These are phyloP conservation scores for Trypanosoma lewisi DNA, from an alignment of 208 protist species.

Conservation along the genomic window DNA sequence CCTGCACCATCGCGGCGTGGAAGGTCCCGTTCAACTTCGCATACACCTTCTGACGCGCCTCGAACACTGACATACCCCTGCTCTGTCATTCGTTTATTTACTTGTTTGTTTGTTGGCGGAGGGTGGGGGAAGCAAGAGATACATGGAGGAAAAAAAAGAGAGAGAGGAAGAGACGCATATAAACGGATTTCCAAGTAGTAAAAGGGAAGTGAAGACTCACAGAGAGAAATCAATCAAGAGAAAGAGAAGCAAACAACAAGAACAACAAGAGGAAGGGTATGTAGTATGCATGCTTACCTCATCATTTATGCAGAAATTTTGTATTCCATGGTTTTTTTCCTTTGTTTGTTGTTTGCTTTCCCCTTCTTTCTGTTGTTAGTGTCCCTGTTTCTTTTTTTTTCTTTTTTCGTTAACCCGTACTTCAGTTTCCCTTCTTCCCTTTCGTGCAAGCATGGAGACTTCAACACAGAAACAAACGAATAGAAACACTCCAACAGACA, in stretches of 20 bases:
- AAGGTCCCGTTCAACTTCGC: slow-evolving; percentile 76
- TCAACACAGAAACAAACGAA: neutral
- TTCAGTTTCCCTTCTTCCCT: neutral
- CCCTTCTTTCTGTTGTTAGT: too few relatives aligned
- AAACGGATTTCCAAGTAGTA: neutral
- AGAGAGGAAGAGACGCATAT: neutral
- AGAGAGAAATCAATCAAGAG: neutral
- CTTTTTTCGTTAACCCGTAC: too few relatives aligned
- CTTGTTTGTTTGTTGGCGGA: neutral
- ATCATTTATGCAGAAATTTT: too few relatives aligned
- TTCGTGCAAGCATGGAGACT: neutral
- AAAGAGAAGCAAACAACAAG: slow-evolving; percentile 1
- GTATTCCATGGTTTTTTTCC: too few relatives aligned
- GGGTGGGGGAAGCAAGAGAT: neutral
- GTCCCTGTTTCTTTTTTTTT: too few relatives aligned
- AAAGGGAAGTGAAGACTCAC: neutral
- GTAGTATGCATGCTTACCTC: neutral
- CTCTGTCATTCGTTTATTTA: neutral
- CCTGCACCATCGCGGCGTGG: slow-evolving; percentile 68
- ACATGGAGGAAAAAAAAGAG: neutral
- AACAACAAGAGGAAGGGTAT: neutral
- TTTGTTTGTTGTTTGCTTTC: too few relatives aligned
- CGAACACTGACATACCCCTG: slow-evolving; percentile 41
- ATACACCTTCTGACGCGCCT: slow-evolving; percentile 82
- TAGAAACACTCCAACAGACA: neutral